Evolutionary conservation across 192 early-diverging fungal species (phyloP).

Genomic region (Neocallimastix lanati): DNA sequence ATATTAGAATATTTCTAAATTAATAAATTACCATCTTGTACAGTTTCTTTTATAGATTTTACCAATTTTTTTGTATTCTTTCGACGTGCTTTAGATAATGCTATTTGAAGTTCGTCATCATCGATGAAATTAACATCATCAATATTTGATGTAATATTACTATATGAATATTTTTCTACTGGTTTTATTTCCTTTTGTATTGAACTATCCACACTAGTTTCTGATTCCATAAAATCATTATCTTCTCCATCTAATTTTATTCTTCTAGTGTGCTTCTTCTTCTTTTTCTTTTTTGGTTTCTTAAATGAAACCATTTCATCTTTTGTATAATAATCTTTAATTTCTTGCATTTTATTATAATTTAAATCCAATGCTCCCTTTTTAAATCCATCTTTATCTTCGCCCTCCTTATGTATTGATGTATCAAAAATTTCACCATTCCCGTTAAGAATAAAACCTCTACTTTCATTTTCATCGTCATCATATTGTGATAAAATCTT

Average conservation of each 20-base stretch:
- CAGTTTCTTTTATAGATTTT: constrained; percentile 40
- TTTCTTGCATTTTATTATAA: constrained; percentile 22
- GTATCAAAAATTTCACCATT: constrained; percentile 19
- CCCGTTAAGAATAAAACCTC: constrained; percentile 31
- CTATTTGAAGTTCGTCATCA: constrained; percentile 80
- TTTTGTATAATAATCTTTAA: constrained; percentile 77
- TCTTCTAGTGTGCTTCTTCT: constrained; percentile 20
- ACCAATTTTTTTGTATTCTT: constrained; percentile 20
- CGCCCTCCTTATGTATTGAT: constrained; percentile 5
- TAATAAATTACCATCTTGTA: constrained; percentile 22
- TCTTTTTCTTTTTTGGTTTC: constrained; percentile 57
- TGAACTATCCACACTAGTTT: not conserved
- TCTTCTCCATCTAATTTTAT: constrained; percentile 20
- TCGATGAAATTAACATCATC: constrained; percentile 69
- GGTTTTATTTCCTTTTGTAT: not conserved
- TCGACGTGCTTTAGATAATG: constrained; percentile 56
- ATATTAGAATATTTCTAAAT: too few species aligned
- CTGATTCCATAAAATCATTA: constrained; percentile 21
- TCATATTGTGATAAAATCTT: constrained; percentile 59
- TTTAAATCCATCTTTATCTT: constrained; percentile 21
- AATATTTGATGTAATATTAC: constrained; percentile 11
- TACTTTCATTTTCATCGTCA: constrained; percentile 35
- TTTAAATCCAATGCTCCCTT: constrained; percentile 7
- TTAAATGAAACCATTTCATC: constrained; percentile 67
- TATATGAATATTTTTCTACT: constrained; percentile 1